These are phyloP conservation scores for Antarctomyces pellizariae DNA, from an alignment of 495 filamentous ascomycete genomes.

Conservation along the genomic window DNA sequence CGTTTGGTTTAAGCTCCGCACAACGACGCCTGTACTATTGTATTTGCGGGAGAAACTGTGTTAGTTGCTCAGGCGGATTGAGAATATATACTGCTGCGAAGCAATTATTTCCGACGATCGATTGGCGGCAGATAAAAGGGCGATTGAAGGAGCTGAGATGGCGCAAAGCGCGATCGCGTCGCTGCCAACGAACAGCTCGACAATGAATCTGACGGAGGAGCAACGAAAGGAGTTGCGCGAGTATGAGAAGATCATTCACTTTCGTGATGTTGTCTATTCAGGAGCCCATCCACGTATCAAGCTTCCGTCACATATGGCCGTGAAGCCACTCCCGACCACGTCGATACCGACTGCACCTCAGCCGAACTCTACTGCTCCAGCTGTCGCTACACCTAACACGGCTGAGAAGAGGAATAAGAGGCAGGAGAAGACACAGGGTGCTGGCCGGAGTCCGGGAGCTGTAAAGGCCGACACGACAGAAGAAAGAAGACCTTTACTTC, in stretches of 20 bases:
- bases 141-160: slow-evolving; percentile 9
- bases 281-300: slow-evolving; percentile 56
- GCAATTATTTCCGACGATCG: too few relatives aligned
- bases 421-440: neutral
- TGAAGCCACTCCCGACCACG: slow-evolving; percentile 22
- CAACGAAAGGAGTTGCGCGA: slow-evolving; percentile 23
- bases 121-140: too few relatives aligned
- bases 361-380: slow-evolving; percentile 5
- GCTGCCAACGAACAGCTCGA: too few relatives aligned
- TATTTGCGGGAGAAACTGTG: too few relatives aligned
- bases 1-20: too few relatives aligned
- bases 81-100: too few relatives aligned
- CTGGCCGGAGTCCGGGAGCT: slow-evolving; percentile 1
- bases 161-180: slow-evolving; percentile 8
- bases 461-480: slow-evolving; percentile 13
- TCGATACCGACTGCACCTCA: slow-evolving; percentile 4
- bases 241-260: slow-evolving; percentile 49
- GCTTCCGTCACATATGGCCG: slow-evolving; percentile 32
- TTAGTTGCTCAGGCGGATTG: too few relatives aligned
- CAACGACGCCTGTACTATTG: too few relatives aligned
- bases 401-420: too few relatives aligned
- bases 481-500: slow-evolving; percentile 10
- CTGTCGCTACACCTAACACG: too few relatives aligned
- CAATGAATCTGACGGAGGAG: slow-evolving; percentile 5
- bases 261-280: slow-evolving; percentile 54